Base-by-base conservation (phyloP, 192 early-diverging fungal genomes). In the Coemansia sp. region DNA sequence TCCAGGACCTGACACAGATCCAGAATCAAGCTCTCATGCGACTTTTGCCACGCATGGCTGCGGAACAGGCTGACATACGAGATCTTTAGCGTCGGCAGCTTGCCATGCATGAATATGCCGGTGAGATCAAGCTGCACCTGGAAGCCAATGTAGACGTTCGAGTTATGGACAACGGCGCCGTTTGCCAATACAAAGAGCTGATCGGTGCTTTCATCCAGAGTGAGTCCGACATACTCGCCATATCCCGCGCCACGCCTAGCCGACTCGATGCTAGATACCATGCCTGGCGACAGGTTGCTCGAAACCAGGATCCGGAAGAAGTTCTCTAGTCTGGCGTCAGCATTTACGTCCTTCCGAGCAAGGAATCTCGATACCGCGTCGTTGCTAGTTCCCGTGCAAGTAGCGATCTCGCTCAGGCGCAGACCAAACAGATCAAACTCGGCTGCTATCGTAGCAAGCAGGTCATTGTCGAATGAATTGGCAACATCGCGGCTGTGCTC, bases 91-190 rank as follows among this genome's bases (percentile, higher is more conserved):
- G 97, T 99, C 16, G 97, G 97, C 66, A 99, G 95, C 81, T 99
- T 99, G 65, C 97, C 97, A 81, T 99, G 95, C 97, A 99, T 99
- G 70, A 98, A 99, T 51, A 99, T 99, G 75, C 97, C 97, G 7
- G 97, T 99, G 74, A 99, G 84, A 87, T 99, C 97, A 46, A 99
- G 84, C 81, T 99, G 97, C 62, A 98, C 95, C 79, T 98, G 94
- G 94, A 99, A 99, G 82, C 97, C 97, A 54, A 99, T 93, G 69
- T 99, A 99, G 19, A 99, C 97, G 74, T 99, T 97, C 30, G 93
- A 90, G 74, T 82, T 82, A 68, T 82, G 81, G 29, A 74, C 69
- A 13, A 75, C 61, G 7, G 72, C 60, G 56, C 36, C 27, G 62
- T 81, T 73, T 29, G 74, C 71, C 68, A 81, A 67, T 45, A 85